Evolutionary conservation across 2,329 filamentous ascomycete genomes (phyloP).

Genomic region (Stagonosporopsis tanaceti): DNA sequence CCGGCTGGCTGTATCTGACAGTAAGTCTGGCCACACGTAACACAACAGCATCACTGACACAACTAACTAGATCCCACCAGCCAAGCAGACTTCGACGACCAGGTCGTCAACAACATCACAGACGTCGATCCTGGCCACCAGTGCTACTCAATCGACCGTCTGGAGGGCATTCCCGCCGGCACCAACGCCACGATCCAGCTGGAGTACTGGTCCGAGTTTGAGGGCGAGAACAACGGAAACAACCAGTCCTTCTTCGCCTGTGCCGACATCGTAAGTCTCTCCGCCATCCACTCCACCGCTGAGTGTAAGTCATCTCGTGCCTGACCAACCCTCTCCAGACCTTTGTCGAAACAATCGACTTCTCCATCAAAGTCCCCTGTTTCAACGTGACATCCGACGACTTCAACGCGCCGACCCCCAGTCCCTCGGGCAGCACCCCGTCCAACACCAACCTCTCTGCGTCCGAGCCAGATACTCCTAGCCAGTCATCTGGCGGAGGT

Average conservation of each 20-base stretch:
- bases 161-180: slow-evolving; percentile 47
- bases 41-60: background rate
- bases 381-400: slow-evolving; percentile 56
- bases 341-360: slow-evolving; percentile 52
- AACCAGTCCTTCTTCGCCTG: slow-evolving; percentile 58
- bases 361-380: slow-evolving; percentile 54
- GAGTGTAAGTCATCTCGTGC: background rate
- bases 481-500: slow-evolving; percentile 17
- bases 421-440: slow-evolving; percentile 21
- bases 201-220: slow-evolving; percentile 54
- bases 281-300: background rate
- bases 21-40: slow-evolving; percentile 45
- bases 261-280: slow-evolving; percentile 51
- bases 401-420: slow-evolving; percentile 39
- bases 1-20: slow-evolving; percentile 61
- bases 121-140: slow-evolving; percentile 55
- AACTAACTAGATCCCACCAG: slow-evolving; percentile 43
- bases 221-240: slow-evolving; percentile 49
- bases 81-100: slow-evolving; percentile 51
- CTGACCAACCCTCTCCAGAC: slow-evolving; percentile 27
- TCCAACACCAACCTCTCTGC: slow-evolving; percentile 35
- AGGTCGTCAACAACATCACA: slow-evolving; percentile 47
- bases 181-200: slow-evolving; percentile 58
- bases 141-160: slow-evolving; percentile 53
- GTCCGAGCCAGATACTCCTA: slow-evolving; percentile 25